phyloP scores from a whole-genome alignment of 495 filamentous ascomycete genomes.

The Cairneyella variabilis region DNA sequence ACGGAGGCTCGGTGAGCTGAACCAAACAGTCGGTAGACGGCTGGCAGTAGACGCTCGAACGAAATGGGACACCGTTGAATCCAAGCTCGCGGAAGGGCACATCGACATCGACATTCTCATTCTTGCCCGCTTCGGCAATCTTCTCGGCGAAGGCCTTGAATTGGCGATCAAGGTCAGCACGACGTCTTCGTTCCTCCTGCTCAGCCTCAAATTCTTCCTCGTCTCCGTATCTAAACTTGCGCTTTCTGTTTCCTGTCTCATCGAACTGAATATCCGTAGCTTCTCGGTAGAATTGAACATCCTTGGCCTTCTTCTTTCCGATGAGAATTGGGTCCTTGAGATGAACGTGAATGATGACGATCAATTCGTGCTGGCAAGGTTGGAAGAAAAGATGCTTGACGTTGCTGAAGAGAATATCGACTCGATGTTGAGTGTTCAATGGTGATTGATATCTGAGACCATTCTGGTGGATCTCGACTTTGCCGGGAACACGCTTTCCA shows the following conservation, averaged over 20 bases:
- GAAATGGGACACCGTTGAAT: slow-evolving; percentile 93
- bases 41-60: slow-evolving; percentile 90
- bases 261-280: slow-evolving; percentile 99
- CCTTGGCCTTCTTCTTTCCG: slow-evolving; percentile 97
- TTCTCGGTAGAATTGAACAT: slow-evolving; percentile 97
- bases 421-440: slow-evolving; percentile 71
- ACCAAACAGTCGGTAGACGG: slow-evolving; percentile 98
- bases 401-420: slow-evolving; percentile 97
- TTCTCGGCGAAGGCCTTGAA: slow-evolving; percentile 98
- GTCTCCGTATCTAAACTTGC: slow-evolving; percentile 97
- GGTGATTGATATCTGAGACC: slow-evolving; percentile 94
- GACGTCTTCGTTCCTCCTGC: slow-evolving; percentile 88
- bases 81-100: slow-evolving; percentile 95
- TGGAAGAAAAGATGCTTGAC: slow-evolving; percentile 99
- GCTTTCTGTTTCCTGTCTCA: slow-evolving; percentile 95
- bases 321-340: slow-evolving; percentile 98
- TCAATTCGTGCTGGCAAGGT: slow-evolving; percentile 89
- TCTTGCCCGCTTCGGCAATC: slow-evolving; percentile 87
- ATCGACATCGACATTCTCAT: slow-evolving; percentile 81
- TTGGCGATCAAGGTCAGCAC: slow-evolving; percentile 87
- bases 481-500: slow-evolving; percentile 90
- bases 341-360: slow-evolving; percentile 97
- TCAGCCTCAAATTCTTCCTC: slow-evolving; percentile 99
- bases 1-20: slow-evolving; percentile 94
- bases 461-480: slow-evolving; percentile 97